Evolutionary conservation across 2,329 filamentous ascomycete genomes (phyloP).

Genomic region (Mollisiaceae sp.): DNA sequence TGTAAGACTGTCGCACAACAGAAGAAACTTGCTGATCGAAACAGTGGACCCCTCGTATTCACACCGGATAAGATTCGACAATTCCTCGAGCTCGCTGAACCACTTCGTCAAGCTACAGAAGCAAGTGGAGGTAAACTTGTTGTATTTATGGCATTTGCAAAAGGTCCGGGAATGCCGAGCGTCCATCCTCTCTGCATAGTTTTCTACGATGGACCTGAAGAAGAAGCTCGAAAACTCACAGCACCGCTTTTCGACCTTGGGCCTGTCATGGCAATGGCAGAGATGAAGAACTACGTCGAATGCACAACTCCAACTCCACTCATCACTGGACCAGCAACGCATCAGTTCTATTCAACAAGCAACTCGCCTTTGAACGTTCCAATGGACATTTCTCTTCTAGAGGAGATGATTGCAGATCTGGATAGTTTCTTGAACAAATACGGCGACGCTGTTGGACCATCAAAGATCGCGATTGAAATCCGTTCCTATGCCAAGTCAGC

Average conservation of each 20-base stretch:
- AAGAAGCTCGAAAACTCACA: conserved; percentile 38
- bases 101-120: conserved; percentile 7
- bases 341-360: conserved; percentile 22
- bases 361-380: conserved; percentile 20
- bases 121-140: conserved; percentile 16
- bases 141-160: conserved; percentile 11
- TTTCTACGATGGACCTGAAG: conserved; percentile 44
- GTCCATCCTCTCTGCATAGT: conserved; percentile 10
- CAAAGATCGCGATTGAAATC: conserved; percentile 21
- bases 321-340: conserved; percentile 17
- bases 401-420: conserved; percentile 16
- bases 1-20: conserved; percentile 8
- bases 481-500: conserved; percentile 18
- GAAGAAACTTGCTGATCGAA: not conserved
- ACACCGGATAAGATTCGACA: conserved; percentile 18
- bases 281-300: conserved; percentile 40
- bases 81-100: conserved; percentile 8
- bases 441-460: conserved; percentile 16
- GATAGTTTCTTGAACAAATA: conserved; percentile 21
- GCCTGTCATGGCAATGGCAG: conserved; percentile 37
- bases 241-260: conserved; percentile 36
- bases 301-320: conserved; percentile 44
- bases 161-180: conserved; percentile 14
- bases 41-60: conserved; percentile 18
- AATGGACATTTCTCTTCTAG: conserved; percentile 17